Conservation (phyloP, 768 basidiomycete species). For the Tulasnella sp. region DNA sequence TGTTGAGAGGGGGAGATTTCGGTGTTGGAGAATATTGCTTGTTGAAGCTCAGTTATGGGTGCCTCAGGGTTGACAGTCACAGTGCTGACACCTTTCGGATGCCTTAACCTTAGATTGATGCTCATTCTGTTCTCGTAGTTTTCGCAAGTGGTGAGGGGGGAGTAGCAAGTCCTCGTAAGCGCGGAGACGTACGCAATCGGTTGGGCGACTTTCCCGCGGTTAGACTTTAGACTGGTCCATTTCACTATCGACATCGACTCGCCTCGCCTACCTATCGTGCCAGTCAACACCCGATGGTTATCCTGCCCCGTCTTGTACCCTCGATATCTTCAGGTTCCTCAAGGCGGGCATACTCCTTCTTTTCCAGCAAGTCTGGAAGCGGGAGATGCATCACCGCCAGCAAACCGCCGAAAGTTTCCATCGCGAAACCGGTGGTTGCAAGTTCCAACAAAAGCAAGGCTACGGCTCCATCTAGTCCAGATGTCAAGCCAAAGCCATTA, state of each 20-base stretch:
- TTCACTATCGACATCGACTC: not conserved
- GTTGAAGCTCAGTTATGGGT: conserved; percentile 66
- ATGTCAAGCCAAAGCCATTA: not conserved
- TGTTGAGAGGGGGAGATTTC: conserved; percentile 68
- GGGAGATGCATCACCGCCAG: conserved; percentile 12
- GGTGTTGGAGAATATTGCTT: conserved; percentile 51
- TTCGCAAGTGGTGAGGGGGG: not conserved
- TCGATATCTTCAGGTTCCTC: not conserved
- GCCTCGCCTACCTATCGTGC: not conserved
- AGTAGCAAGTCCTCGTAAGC: not conserved
- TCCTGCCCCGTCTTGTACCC: not conserved
- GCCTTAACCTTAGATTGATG: conserved; percentile 42
- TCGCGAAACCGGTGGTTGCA: not conserved
- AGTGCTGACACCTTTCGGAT: conserved; percentile 74
- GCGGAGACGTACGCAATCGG: not conserved
- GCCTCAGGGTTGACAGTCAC: conserved; percentile 56
- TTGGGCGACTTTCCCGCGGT: not conserved
- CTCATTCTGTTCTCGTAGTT: not conserved
- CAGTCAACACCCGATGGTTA: not conserved
- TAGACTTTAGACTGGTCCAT: not conserved
- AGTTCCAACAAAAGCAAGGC: not conserved
- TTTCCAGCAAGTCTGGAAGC: conserved; percentile 16
- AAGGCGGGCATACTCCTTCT: conserved; percentile 16
- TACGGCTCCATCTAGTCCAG: not conserved
- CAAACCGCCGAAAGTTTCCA: conserved; percentile 14